Base-by-base conservation (phyloP, 208 protist genomes). In the Leishmania tarentolae region DNA sequence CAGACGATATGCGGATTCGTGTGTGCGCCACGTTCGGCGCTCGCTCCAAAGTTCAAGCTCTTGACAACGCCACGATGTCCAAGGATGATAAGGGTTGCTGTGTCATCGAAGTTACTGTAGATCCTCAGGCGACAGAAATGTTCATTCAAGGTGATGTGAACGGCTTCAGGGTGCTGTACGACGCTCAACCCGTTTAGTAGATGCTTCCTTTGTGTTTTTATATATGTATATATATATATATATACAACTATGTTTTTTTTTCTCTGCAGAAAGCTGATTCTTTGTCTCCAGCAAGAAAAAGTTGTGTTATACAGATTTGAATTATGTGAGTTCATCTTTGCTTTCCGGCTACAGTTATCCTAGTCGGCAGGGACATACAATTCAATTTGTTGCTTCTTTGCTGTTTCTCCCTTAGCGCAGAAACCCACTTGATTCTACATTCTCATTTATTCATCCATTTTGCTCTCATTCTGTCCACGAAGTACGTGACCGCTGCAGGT, bases 141-240 rank as follows among this genome's bases (percentile, higher is more conserved):
- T 94, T 94, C 56, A 87, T 96, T 80, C 75, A 87, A 17, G 92
- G 90, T 42, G 81, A 86, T 21, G 91, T 94, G 5, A 94, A 96
- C 65, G 91, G 92, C 24, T 96, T 93, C 86, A 90, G 87, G 66
- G 78, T 89, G 50, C 70, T 81, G 24, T 93, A 93, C 81, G 85
- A 87, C 66, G 92, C 91, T 24, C 81, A 93, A 80, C 86, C 87
- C 19, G 56, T 79, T 76, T 82, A 71, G 76, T 11, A 13, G 71
- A 35, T 28, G 61, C 65, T 78, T 81, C 76, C 78, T 79, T 80
- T 78, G 53, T 78, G 24, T 24, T 66, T 73, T 78, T 61, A n/a
- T n/a, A n/a, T n/a, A n/a, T n/a, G n/a, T n/a, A n/a, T n/a, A n/a
- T n/a, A n/a, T n/a, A n/a, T n/a, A n/a, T n/a, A n/a, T n/a, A n/a